These are phyloP conservation scores for Diaporthe destruens DNA, from an alignment of 2,329 filamentous ascomycete genomes.

Conservation along the genomic window DNA sequence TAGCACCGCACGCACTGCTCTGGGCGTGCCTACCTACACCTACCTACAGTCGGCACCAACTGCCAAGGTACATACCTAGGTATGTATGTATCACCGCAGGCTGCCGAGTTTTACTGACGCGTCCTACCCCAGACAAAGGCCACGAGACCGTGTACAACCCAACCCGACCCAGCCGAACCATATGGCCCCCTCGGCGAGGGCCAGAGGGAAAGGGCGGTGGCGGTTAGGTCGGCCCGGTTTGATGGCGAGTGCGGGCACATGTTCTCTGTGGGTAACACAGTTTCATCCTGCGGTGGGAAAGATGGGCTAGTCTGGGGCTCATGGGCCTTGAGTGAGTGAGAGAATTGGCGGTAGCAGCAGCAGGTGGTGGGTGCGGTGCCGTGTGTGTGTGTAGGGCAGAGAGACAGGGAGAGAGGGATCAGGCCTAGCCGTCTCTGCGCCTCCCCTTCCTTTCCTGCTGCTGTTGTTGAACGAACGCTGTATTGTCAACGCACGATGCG, in stretches of 20 bases:
- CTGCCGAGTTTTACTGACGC: slow-evolving; percentile 27
- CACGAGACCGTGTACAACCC: slow-evolving; percentile 14
- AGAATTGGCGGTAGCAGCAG: no score
- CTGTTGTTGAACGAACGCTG: no score
- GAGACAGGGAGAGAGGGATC: slow-evolving; percentile 23
- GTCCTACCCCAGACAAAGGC: slow-evolving; percentile 7
- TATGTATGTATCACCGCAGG: no score
- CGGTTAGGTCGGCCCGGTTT: slow-evolving; percentile 27
- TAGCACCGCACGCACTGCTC: background rate
- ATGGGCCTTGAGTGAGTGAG: background rate
- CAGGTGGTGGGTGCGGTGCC: background rate
- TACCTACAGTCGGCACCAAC: background rate
- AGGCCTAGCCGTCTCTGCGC: slow-evolving; percentile 11
- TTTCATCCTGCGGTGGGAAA: slow-evolving; percentile 24
- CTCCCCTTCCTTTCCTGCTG: slow-evolving; percentile 5
- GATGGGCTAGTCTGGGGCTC: background rate
- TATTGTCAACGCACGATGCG: background rate
- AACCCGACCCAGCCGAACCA: no score
- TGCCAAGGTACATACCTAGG: background rate
- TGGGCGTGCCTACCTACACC: background rate
- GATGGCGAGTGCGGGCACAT: slow-evolving; percentile 4
- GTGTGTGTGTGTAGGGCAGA: background rate
- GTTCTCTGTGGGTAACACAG: slow-evolving; percentile 31
- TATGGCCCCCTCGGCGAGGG: slow-evolving; percentile 3
- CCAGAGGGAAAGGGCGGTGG: slow-evolving; percentile 19